Base-by-base conservation (phyloP, 176 grass and related monocot species). In the Triticum monococcum region DNA sequence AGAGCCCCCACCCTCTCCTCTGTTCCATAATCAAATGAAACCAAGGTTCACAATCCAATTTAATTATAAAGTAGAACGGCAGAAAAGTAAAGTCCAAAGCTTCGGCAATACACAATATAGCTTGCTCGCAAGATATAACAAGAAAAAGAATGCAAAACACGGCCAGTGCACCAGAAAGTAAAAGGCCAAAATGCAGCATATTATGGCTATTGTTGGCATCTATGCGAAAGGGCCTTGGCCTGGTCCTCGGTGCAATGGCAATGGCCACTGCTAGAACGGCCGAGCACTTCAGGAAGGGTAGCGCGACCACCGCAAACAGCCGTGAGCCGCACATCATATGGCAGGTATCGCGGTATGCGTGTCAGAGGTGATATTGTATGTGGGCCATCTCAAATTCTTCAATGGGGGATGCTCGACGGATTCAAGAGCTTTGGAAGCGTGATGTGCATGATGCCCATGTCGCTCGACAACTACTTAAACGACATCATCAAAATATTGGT, bases 361-460 rank as follows among this genome's bases (percentile, higher is more conserved):
- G 20, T 98, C 96, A 0, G 91, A 95, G 88, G 96, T 98, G 79
- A 91, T 95, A 81, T 94, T 98, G 96, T 98, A 98, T 78, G 91
- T 94, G 3, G 96, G 96, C 0, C 96, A 94, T 75, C 90, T 98
- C 20, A 88, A 98, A 70, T 98, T 98, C 81, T 98, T 98, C 86
- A 98, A 95, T 43, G 66, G 66, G 26, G 86, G 77, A 90, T 91
- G 57, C 93, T 91, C 26, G 93, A 98, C 45, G 88, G 81, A n/a
- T 78, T 98, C 79, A 98, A 94, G 79, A 98, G 93, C 91, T 98
- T 98, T 46, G 96, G 89, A 11, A 98, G 96, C 79, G 89, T 93
- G 12, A 90, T 98, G 8, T 95, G 91, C 91, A 98, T 98, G 96
- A 90, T 86, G 61, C 95, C 96, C 64, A 95, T 98, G 91, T 98